These are phyloP conservation scores for Arthrobotrys iridis DNA, from an alignment of 2,329 filamentous ascomycete species.

Conservation along the genomic window DNA sequence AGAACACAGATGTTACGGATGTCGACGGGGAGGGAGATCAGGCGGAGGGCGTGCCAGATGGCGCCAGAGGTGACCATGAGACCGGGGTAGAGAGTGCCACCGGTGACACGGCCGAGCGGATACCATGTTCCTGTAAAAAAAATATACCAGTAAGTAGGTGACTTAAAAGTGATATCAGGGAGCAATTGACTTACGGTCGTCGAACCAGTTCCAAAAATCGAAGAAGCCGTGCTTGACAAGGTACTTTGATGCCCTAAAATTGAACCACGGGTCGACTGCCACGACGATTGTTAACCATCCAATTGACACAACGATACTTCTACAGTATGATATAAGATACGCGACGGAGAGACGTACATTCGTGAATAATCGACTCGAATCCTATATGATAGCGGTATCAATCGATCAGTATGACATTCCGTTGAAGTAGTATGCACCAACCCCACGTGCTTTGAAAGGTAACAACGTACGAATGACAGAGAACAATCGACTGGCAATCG, in stretches of 20 bases:
- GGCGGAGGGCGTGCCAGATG: constrained; percentile 93
- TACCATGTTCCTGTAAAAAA: constrained; percentile 84
- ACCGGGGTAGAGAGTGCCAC: constrained; percentile 97
- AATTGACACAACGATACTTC: constrained; percentile 27
- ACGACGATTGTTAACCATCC: too few relatives aligned
- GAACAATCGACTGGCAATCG: constrained; percentile 92
- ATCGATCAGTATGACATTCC: background rate
- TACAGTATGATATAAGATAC: constrained; percentile 30
- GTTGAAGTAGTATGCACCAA: background rate
- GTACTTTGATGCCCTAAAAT: constrained; percentile 98
- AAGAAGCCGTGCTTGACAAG: constrained; percentile 97
- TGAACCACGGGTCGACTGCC: constrained; percentile 99
- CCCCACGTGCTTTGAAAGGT: background rate
- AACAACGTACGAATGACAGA: constrained; percentile 89
- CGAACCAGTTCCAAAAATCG: constrained; percentile 99
- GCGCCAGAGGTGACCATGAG: constrained; percentile 98
- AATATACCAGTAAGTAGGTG: constrained; percentile 30
- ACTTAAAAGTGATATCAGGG: background rate
- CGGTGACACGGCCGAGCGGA: constrained; percentile 95
- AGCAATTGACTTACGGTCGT: constrained; percentile 75
- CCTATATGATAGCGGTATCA: too few relatives aligned
- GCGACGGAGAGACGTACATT: constrained; percentile 73
- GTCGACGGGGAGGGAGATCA: constrained; percentile 90
- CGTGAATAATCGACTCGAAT: constrained; percentile 99
- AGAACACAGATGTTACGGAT: constrained; percentile 99